Percentiles rank a stretch among this genome's conserved stretches.
Evolutionary conservation across 202 grass and related monocot species (phyloP).

Genomic region (Eragrostis tef): DNA sequence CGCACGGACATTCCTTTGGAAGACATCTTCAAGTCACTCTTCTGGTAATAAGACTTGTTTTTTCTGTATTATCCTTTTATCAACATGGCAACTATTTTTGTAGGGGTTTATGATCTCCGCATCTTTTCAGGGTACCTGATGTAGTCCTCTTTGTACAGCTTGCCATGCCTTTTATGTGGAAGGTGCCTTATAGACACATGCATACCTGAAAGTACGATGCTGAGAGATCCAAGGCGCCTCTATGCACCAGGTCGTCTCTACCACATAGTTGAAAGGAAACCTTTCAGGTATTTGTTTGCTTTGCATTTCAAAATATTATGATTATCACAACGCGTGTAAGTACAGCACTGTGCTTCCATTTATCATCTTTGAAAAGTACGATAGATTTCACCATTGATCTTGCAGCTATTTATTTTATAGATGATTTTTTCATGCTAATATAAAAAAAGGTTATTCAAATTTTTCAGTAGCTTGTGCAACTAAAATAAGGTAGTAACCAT

Average conservation of each 20-base stretch:
- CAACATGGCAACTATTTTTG: constrained; percentile 9
- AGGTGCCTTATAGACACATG: constrained; percentile 81
- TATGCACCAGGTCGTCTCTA: constrained; percentile 90
- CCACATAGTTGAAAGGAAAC: constrained; percentile 92
- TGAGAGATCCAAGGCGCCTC: constrained; percentile 90
- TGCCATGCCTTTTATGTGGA: constrained; percentile 80
- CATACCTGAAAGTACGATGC: constrained; percentile 87
- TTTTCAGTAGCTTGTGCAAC: constrained; percentile 2
- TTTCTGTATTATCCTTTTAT: constrained; percentile 2
- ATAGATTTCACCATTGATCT: not conserved
- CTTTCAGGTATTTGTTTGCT: constrained; percentile 65
- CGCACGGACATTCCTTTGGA: constrained; percentile 87
- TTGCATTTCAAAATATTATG: constrained; percentile 14
- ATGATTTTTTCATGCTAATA: not conserved
- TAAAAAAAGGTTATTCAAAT: not conserved
- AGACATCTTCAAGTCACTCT: constrained; percentile 82
- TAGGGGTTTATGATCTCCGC: constrained; percentile 41
- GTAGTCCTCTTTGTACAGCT: constrained; percentile 76
- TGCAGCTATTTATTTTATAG: not conserved
- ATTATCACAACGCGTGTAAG: not conserved
- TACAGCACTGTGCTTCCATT: not conserved
- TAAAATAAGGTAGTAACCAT: not conserved
- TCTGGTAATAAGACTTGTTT: constrained; percentile 71
- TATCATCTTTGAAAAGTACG: not conserved
- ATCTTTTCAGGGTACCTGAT: constrained; percentile 69